These are phyloP conservation scores for Pyrrhoderma lamaoense DNA, from an alignment of 1,284 basidiomycete genomes.

Conservation along the genomic window DNA sequence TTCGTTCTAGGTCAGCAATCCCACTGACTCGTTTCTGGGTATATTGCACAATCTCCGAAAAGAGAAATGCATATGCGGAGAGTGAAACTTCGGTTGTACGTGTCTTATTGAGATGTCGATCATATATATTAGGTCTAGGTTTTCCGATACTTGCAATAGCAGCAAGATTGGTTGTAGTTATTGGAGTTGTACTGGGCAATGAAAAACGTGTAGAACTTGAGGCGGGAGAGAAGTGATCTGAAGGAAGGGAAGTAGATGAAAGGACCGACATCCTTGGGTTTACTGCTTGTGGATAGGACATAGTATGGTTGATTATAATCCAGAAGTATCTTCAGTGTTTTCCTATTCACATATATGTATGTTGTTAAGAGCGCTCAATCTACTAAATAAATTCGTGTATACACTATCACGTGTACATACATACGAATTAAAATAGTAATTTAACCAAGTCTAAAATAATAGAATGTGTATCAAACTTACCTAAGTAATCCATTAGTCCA, in stretches of 20 bases:
- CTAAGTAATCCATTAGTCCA: too few relatives aligned
- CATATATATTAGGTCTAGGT: conserved; percentile 69
- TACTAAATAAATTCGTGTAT: too few relatives aligned
- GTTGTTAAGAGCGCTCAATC: too few relatives aligned
- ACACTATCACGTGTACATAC: too few relatives aligned
- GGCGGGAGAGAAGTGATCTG: conserved; percentile 59
- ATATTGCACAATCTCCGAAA: conserved; percentile 90
- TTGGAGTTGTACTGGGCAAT: conserved; percentile 48
- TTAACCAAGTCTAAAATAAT: too few relatives aligned
- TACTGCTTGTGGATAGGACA: conserved; percentile 15
- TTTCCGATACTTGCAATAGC: conserved; percentile 29
- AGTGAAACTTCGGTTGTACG: conserved; percentile 74
- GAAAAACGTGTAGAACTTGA: conserved; percentile 60
- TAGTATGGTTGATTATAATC: background rate
- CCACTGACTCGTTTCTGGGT: conserved; percentile 92
- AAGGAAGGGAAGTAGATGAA: conserved; percentile 57
- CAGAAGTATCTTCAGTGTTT: too few relatives aligned
- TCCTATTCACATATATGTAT: too few relatives aligned
- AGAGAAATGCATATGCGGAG: conserved; percentile 81
- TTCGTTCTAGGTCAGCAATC: conserved; percentile 88
- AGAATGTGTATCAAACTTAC: too few relatives aligned
- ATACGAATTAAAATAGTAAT: too few relatives aligned
- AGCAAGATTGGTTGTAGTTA: conserved; percentile 31
- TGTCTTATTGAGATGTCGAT: conserved; percentile 79
- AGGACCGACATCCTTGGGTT: conserved; percentile 62